Evolutionary conservation across 345 rosid species (phyloP), one percentile per base, ranked within the genome.

Genomic region (Citrus australasica): DNA sequence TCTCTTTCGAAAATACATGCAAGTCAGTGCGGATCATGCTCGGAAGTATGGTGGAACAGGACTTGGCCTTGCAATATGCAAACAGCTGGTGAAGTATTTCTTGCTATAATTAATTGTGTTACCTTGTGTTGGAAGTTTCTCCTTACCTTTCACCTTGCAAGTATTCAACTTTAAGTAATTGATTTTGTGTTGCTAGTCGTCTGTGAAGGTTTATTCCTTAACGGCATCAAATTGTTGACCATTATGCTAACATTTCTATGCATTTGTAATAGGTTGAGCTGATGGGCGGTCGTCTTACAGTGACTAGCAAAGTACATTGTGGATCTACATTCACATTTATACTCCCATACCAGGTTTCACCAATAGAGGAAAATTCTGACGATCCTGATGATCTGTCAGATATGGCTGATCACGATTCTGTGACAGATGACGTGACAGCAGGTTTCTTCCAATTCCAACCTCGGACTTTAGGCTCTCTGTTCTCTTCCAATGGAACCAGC

Each of bases 1-100:
- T 74, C 80, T 94, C 28, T 94, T 96, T 73, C 91, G 91, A 81
- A 90, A 87, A 84, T 96, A 96, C 82, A 94, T 94, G 98, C 99
- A 94, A 94, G 99, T 89, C 62, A 88, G 98, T 6, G 88, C 98
- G 1, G 97, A 91, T 89, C 95, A 92, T 86, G 95, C 98, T 24
- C 90, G 97, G n/a, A 94, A 94, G 79, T 96, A 96, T 76, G 97
- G 99, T 27, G 98, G 99, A 73, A 96, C 99, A 10, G 99, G 99
- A 78, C 87, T 94, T 30, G 98, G 99, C 73, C 97, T 96, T 8
- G 98, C 97, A 74, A 96, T 96, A 75, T 96, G 99, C 88, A 96
- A 96, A 86, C 97, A 96, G 77, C 86, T 96, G 94, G 99, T 96
- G 70, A 83, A 77, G 46, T 67, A 55, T 78, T 78, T 78, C 75